Evolutionary conservation across 768 basidiomycete genomes (phyloP), one percentile per base, ranked within the genome.

Genomic region (Hypholoma fasciculare): DNA sequence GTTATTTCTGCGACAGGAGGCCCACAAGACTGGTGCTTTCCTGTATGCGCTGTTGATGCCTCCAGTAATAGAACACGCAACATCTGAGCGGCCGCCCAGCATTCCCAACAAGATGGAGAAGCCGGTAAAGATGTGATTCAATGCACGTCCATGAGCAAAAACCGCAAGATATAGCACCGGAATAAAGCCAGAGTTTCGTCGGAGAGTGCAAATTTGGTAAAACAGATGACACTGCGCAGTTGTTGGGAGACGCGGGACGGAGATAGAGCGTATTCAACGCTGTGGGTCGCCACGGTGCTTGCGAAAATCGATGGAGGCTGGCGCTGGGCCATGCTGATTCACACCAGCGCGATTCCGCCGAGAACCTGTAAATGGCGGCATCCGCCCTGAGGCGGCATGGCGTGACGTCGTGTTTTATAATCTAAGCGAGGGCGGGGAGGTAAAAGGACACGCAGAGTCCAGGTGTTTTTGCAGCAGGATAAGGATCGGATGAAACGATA

Each of bases 251-350:
- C 43, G 54, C 51, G 16, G 59, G 36, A 68, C 67, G 69, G 69
- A 62, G 69, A 61, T 70, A 68, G 59, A 59, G 67, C 69, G 65
- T 64, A 50, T 20, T 49, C 38, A 44, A 46, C 42, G 48, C 17
- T 46, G 42, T 23, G n/a, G 37, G 54, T 49, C 54, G 52, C 43
- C 58, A 64, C 58, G 60, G 48, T 58, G 53, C 49, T 60, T 59
- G 54, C 50, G 59, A 60, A 60, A 59, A 34, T 34, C 30, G 30
- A 34, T 34, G 30, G 30, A 9, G 6, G 9, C 30, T 7, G 30
- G 30, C 30, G 30, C 30, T 34, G 30, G 6, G 30, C 30, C 30
- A 34, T 34, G 30, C 30, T 34, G 30, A 34, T 34, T 34, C 30
- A 34, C 30, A 34, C 30, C 30, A 6, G 3, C 7, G 27, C 27